Evolutionary conservation across 2,329 filamentous ascomycete species (phyloP).

Genomic region (Claviceps sorghi): DNA sequence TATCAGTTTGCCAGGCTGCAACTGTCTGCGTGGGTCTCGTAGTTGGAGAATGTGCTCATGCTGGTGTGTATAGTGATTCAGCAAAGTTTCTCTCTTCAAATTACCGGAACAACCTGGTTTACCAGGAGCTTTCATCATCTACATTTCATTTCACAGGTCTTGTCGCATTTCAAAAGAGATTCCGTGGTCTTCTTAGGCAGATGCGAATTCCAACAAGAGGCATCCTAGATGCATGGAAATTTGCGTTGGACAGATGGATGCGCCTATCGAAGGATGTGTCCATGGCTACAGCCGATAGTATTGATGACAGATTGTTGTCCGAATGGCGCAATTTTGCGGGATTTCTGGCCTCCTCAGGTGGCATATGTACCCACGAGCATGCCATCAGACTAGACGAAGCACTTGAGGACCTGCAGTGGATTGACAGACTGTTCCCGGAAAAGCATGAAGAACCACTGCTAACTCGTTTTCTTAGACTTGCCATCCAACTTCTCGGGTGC

Average conservation of each 20-base stretch:
- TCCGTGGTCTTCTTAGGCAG: slow-evolving; percentile 42
- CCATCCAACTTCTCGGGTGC: slow-evolving; percentile 50
- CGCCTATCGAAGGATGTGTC: slow-evolving; percentile 49
- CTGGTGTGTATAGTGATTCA: slow-evolving; percentile 35
- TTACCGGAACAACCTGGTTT: slow-evolving; percentile 46
- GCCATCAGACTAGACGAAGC: slow-evolving; percentile 43
- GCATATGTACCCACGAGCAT: slow-evolving; percentile 49
- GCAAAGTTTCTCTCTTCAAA: slow-evolving; percentile 36
- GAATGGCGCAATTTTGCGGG: slow-evolving; percentile 59
- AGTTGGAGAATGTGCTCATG: slow-evolving; percentile 42
- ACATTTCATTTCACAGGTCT: slow-evolving; percentile 53
- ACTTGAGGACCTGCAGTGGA: slow-evolving; percentile 45
- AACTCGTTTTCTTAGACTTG: slow-evolving; percentile 44
- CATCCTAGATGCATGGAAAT: slow-evolving; percentile 54
- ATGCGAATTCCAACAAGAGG: slow-evolving; percentile 49
- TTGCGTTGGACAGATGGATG: slow-evolving; percentile 50
- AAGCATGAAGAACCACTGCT: slow-evolving; percentile 46
- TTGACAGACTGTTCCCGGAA: slow-evolving; percentile 45
- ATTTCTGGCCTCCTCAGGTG: slow-evolving; percentile 51
- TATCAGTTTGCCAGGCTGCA: slow-evolving; percentile 50
- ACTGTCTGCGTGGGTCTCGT: slow-evolving; percentile 47
- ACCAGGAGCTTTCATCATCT: slow-evolving; percentile 46
- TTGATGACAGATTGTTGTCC: slow-evolving; percentile 41
- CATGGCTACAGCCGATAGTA: slow-evolving; percentile 31
- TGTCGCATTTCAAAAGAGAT: slow-evolving; percentile 55